phyloP scores from a whole-genome alignment of 164 flowering plant species.

The Sextonia rubra region DNA sequence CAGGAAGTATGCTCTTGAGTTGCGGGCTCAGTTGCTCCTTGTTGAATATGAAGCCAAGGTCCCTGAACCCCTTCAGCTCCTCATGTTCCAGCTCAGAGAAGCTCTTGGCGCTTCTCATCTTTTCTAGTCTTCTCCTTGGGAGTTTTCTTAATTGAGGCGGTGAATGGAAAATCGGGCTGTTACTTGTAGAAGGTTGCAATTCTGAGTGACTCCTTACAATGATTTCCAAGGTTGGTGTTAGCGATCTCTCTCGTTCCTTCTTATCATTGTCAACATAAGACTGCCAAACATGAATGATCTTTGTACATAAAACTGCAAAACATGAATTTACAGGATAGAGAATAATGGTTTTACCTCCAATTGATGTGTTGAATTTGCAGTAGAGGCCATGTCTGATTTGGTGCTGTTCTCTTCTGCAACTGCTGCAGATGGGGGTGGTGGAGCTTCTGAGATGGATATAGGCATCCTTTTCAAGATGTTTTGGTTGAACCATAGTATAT shows the following conservation, averaged over 20 bases:
- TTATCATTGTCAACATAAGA: conserved; percentile 1
- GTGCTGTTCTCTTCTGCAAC: conserved; percentile 9
- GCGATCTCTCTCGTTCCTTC: conserved; percentile 10
- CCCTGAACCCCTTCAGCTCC: conserved; percentile 72
- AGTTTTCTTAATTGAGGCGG: conserved; percentile 18
- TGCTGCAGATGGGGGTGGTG: neutral
- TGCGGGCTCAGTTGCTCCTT: conserved; percentile 37
- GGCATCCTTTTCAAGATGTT: conserved; percentile 8
- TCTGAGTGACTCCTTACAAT: neutral
- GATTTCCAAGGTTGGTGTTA: conserved; percentile 14
- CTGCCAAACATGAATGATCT: neutral
- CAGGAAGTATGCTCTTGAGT: conserved; percentile 51
- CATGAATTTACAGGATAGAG: neutral
- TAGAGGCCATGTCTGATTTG: neutral
- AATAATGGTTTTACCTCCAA: conserved; percentile 4
- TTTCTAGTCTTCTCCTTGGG: conserved; percentile 18
- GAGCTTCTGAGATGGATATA: conserved; percentile 9
- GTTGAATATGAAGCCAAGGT: conserved; percentile 60
- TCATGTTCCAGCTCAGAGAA: conserved; percentile 52
- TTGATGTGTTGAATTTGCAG: neutral
- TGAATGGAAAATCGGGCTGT: conserved; percentile 23
- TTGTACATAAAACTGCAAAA: neutral
- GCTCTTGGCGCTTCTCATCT: conserved; percentile 43
- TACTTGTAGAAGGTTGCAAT: neutral
- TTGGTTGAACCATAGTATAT: conserved; percentile 55